phyloP scores from a whole-genome alignment of 2,329 filamentous ascomycete species.

The Blastomyces percursus region DNA sequence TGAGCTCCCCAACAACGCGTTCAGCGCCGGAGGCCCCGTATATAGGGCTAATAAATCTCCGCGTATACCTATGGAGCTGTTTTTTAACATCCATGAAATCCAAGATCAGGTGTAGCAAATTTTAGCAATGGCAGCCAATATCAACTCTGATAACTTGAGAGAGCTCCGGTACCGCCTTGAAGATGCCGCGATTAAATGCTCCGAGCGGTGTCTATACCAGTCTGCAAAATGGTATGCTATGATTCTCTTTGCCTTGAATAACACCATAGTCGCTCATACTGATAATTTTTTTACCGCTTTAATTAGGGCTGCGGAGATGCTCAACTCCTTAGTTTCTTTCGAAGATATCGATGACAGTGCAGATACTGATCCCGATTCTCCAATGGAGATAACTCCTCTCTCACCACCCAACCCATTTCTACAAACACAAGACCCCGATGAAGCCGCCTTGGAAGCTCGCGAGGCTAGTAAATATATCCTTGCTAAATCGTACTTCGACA shows the following conservation, averaged over 20 bases:
- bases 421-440: slow-evolving; percentile 54
- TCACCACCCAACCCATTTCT: slow-evolving; percentile 41
- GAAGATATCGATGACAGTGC: slow-evolving; percentile 42
- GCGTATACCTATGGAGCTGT: background rate
- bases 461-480: slow-evolving; percentile 78
- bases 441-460: slow-evolving; percentile 63
- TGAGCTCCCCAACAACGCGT: background rate
- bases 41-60: background rate
- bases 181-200: slow-evolving; percentile 79
- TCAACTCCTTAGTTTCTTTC: slow-evolving; percentile 60
- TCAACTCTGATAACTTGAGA: slow-evolving; percentile 29
- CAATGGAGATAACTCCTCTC: slow-evolving; percentile 49
- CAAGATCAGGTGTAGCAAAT: background rate
- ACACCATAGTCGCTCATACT: background rate
- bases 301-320: slow-evolving; percentile 79
- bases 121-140: slow-evolving; percentile 24
- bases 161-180: slow-evolving; percentile 67
- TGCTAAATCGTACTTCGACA: slow-evolving; percentile 91
- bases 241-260: slow-evolving; percentile 1
- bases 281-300: slow-evolving; percentile 1
- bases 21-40: background rate
- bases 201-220: slow-evolving; percentile 88
- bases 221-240: slow-evolving; percentile 76
- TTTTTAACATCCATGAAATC: background rate
- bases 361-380: slow-evolving; percentile 49